These are phyloP conservation scores for Mycena chlorophos DNA, from an alignment of 768 basidiomycete species.

Conservation along the genomic window DNA sequence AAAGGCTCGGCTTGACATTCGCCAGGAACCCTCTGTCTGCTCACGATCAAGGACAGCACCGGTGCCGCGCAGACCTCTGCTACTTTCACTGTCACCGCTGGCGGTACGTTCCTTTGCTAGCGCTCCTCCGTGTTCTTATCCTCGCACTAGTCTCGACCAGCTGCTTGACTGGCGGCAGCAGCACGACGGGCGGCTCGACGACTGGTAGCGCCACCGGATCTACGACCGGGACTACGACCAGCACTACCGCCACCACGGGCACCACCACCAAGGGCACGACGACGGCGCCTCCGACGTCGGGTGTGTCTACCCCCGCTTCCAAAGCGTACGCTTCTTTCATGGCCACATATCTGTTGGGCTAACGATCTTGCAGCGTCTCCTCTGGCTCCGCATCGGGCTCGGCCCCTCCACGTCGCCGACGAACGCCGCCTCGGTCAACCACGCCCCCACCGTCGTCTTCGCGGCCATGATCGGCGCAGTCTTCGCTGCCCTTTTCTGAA, in stretches of 20 bases:
- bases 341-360: too few relatives aligned
- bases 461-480: neutral
- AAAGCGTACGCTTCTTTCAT: too few relatives aligned
- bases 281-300: neutral
- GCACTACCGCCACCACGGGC: too few relatives aligned
- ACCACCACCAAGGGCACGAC: too few relatives aligned
- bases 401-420: too few relatives aligned
- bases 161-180: too few relatives aligned
- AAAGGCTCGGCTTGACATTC: neutral
- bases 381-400: neutral
- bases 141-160: too few relatives aligned
- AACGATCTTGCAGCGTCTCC: neutral
- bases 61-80: conserved; percentile 5
- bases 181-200: neutral
- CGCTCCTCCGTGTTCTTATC: too few relatives aligned
- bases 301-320: neutral
- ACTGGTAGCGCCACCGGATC: neutral
- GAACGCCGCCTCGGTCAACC: neutral
- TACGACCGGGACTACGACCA: neutral
- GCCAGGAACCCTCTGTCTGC: neutral
- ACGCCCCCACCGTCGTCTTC: too few relatives aligned
- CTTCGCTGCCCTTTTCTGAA: neutral
- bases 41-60: conserved; percentile 13
- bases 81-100: neutral
- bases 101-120: neutral